Evolutionary conservation across 305 asterid species (phyloP), one percentile per base, ranked within the genome.

Genomic region (Fraxinus greggii): DNA sequence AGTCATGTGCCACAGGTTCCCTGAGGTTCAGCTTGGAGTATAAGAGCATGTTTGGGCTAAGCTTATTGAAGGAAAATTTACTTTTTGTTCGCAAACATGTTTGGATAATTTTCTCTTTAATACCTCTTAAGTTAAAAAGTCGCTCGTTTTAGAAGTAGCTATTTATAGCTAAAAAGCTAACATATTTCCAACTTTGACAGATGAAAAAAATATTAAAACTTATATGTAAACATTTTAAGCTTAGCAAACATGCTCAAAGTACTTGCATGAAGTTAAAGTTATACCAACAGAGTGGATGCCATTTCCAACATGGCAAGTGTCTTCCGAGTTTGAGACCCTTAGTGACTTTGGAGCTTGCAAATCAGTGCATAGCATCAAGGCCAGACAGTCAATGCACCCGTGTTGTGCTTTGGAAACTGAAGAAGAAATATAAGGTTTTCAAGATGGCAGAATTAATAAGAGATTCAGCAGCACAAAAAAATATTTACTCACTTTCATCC

Each of bases 321-420:
- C 73, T 65, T 77, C 74, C 28, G 77, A 75, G 79, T 78, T 80
- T 35, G 80, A 79, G 83, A 85, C 87, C 82, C 85, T 86, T 36
- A 80, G 75, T 78, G 85, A 80, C 63, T 88, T 86, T 5, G 90
- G 85, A 84, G 82, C 81, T 85, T 88, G 92, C 83, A 93, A 81
- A 83, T 94, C 97, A 42, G 92, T 80, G 86, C 98, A 93, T 61
- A 95, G 72, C 92, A 94, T 89, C 89, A 93, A 88, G 54, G 97
- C 97, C 85, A 95, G 82, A 88, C 93, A 92, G 87, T 95, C 99
- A 54, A 94, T 95, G 94, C 99, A 94, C 82, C 98, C 99, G 81
- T 93, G 99, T 84, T 95, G 98, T 36, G 93, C 97, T 90, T 95
- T 95, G 28, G 94, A 87, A 88, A 91, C 97, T 94, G 94, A 59